Conservation (phyloP, 2,329 filamentous ascomycete species). For the Alternaria sp. region DNA sequence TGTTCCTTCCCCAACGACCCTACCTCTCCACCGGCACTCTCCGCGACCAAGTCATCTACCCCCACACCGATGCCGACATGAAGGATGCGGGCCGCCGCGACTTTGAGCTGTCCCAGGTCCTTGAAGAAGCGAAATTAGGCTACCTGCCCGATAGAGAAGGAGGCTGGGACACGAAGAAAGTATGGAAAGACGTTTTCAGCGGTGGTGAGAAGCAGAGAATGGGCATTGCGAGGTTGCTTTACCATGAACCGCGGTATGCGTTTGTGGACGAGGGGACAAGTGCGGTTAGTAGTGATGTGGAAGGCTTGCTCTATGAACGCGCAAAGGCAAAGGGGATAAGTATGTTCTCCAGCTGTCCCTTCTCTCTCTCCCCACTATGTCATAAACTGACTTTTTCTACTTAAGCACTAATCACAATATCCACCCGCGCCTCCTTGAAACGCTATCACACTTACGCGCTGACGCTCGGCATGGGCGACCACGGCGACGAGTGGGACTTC, state of each 20-base stretch:
- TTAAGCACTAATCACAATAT: slow-evolving; percentile 88
- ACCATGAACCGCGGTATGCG: slow-evolving; percentile 93
- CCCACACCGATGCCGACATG: slow-evolving; percentile 95
- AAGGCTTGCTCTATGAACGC: slow-evolving; percentile 89
- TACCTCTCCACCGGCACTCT: slow-evolving; percentile 92
- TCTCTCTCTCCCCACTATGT: neutral
- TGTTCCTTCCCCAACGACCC: slow-evolving; percentile 95
- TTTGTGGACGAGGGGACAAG: slow-evolving; percentile 96
- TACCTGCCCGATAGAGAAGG: slow-evolving; percentile 93
- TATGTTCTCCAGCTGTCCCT: slow-evolving; percentile 59
- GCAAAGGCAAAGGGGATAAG: slow-evolving; percentile 94
- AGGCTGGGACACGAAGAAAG: slow-evolving; percentile 94
- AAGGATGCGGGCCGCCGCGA: slow-evolving; percentile 79
- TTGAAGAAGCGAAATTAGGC: slow-evolving; percentile 84
- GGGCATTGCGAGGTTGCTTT: slow-evolving; percentile 86
- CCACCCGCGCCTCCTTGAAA: slow-evolving; percentile 90
- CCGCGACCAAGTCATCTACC: slow-evolving; percentile 97
- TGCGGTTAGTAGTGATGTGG: slow-evolving; percentile 92
- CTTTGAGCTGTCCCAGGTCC: slow-evolving; percentile 75
- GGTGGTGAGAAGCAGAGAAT: slow-evolving; percentile 98
- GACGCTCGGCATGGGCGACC: slow-evolving; percentile 79
- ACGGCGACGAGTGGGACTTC: slow-evolving; percentile 89
- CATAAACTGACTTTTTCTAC: slow-evolving; percentile 4
- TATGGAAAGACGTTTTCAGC: slow-evolving; percentile 98
- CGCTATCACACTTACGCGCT: slow-evolving; percentile 95